phyloP scores from a whole-genome alignment of 2,329 filamentous ascomycete species.

The Drechslerella coelobrocha region DNA sequence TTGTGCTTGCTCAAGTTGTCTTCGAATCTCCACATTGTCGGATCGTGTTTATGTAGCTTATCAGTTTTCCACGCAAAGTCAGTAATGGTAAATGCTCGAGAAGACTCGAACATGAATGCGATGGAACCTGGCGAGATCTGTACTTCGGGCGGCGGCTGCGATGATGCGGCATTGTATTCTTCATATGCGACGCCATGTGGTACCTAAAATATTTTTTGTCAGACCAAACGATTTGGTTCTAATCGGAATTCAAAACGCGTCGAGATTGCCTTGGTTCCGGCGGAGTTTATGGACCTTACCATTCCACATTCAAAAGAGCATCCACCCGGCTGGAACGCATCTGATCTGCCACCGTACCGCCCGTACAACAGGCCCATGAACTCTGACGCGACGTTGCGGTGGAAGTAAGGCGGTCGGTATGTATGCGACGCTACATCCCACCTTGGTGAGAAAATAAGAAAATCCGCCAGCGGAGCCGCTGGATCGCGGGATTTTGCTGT shows the following conservation, averaged over 20 bases:
- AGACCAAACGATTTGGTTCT: constrained; percentile 2
- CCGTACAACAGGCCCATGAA: constrained; percentile 69
- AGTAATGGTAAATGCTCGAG: constrained; percentile 73
- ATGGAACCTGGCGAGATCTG: constrained; percentile 69
- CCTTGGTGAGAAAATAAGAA: constrained; percentile 74
- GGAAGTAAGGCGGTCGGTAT: constrained; percentile 75
- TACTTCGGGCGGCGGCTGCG: constrained; percentile 64
- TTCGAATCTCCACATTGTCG: constrained; percentile 63
- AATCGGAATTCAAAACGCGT: neutral
- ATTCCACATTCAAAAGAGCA: constrained; percentile 62
- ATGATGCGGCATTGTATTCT: constrained; percentile 65
- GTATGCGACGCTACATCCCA: constrained; percentile 75
- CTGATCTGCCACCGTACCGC: constrained; percentile 65
- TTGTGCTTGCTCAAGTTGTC: constrained; percentile 64
- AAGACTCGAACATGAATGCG: constrained; percentile 74
- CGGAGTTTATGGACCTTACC: too few species aligned
- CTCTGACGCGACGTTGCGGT: constrained; percentile 72
- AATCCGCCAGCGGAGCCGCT: constrained; percentile 69
- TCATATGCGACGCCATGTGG: constrained; percentile 66
- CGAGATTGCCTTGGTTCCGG: neutral
- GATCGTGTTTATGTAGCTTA: constrained; percentile 65
- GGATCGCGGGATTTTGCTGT: constrained; percentile 67
- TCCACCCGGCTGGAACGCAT: constrained; percentile 68
- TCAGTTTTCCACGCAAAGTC: constrained; percentile 69
- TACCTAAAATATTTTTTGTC: constrained; percentile 57